Base-by-base conservation (phyloP, 2,329 filamentous ascomycete genomes). In the Clonostachys chloroleuca region DNA sequence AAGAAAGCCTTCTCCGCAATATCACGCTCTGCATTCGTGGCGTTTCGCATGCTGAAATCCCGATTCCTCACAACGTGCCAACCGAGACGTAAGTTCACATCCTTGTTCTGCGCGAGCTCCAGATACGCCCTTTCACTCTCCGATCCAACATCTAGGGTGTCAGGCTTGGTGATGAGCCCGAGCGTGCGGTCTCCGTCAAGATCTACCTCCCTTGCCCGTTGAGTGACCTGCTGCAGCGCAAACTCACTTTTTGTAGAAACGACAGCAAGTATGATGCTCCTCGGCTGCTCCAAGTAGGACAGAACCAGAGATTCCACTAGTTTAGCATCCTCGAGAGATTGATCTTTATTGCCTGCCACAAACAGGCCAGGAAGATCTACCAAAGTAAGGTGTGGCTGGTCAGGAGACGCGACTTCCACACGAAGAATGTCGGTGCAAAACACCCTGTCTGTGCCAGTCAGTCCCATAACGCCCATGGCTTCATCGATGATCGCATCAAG, bases 211-310 rank as follows among this genome's bases (percentile, higher is more conserved):
- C 52, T 47, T 4, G 78, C 69, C 40, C 73, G 56, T 12, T 75
- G 68, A 0, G 80, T 62, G 5, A 87, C 74, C 10, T 72, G 65
- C 54, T 88, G 83, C 34, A 81, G 77, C 6, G 77, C 77, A 52
- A 74, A 74, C 46, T 86, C 78, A 36, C 72, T 73, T 45, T 75
- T 77, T 1, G 78, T 79, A 0, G 74, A 77, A 1, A 84, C 68
- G 0, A 83, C 75, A 2, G 80, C 76, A 2, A 86, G 66, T 3
- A 84, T 80, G 48, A 87, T 81, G 53, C 73, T 84, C 6, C 79
- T 65, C 1, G 66, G 61, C 12, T 77, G 69, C 17, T 61, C 58
- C 68, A 87, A 82, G 57, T 87, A 87, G 0, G 59, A 58, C 3
- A 70, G 54, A 2, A 82, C 74, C 12, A 84, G 63, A 0, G 70